Conservation (phyloP, 305 asterid species). For the Solanum chacoense region DNA sequence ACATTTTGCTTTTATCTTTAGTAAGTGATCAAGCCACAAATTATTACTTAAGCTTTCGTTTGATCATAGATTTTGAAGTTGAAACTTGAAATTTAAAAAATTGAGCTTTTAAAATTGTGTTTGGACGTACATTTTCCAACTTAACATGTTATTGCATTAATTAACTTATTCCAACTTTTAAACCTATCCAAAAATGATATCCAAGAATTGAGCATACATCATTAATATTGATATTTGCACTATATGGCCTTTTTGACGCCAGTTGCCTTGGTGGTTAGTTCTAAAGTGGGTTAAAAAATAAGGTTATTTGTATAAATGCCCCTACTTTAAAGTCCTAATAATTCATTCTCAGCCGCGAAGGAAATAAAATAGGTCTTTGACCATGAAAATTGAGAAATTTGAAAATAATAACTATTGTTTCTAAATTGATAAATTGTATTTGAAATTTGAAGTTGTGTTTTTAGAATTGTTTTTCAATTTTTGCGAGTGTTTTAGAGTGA, state of each 20-base stretch:
- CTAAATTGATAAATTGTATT: too few relatives aligned
- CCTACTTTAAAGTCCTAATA: not conserved
- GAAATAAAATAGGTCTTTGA: not conserved
- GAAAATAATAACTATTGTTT: not conserved
- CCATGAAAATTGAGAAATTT: not conserved
- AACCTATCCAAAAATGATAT: not conserved
- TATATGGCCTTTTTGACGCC: not conserved
- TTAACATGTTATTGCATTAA: not conserved
- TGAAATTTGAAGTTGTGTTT: too few relatives aligned
- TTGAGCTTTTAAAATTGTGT: not conserved
- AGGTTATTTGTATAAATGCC: too few relatives aligned
- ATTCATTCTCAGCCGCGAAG: not conserved
- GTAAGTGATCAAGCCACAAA: not conserved
- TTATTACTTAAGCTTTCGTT: not conserved
- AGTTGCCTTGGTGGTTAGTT: not conserved
- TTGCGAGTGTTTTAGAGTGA: not conserved
- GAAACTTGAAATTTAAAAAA: too few relatives aligned
- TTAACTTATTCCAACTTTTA: not conserved
- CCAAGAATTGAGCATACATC: not conserved
- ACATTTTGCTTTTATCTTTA: not conserved
- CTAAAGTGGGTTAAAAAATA: not conserved
- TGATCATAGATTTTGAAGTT: not conserved
- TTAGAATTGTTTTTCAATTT: too few relatives aligned
- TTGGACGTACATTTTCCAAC: not conserved
- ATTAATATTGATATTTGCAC: not conserved